These are phyloP conservation scores for Penicillium manginii DNA, from an alignment of 495 filamentous ascomycete species.

Conservation along the genomic window DNA sequence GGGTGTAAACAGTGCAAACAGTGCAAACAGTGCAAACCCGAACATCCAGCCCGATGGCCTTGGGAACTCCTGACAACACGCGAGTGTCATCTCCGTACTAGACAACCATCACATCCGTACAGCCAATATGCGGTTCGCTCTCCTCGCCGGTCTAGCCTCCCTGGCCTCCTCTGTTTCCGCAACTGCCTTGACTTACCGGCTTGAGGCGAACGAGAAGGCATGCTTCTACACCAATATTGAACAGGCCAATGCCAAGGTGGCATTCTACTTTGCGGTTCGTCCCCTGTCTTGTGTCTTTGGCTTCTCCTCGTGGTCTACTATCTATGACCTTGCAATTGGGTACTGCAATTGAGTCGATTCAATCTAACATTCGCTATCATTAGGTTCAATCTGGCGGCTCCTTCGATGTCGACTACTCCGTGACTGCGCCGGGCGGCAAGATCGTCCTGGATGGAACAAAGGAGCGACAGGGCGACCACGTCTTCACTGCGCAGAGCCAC, in stretches of 20 bases:
- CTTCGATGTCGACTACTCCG: slow-evolving; percentile 93
- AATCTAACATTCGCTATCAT: neutral
- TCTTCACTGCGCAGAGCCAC: slow-evolving; percentile 91
- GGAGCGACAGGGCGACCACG: slow-evolving; percentile 96
- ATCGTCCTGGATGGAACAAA: slow-evolving; percentile 85
- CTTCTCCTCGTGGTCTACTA: no score
- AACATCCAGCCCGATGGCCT: slow-evolving; percentile 43
- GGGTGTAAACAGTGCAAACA: slow-evolving; percentile 48
- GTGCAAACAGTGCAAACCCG: slow-evolving; percentile 17
- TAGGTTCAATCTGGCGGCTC: slow-evolving; percentile 96
- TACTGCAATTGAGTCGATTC: neutral
- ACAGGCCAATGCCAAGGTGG: slow-evolving; percentile 75
- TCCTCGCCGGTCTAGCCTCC: slow-evolving; percentile 62
- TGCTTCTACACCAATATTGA: slow-evolving; percentile 90
- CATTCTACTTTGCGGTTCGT: slow-evolving; percentile 97
- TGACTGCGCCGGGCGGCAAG: slow-evolving; percentile 80
- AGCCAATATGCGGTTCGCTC: slow-evolving; percentile 45
- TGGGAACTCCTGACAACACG: slow-evolving; percentile 34
- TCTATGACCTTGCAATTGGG: neutral
- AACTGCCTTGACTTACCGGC: slow-evolving; percentile 94
- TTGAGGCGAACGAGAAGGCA: slow-evolving; percentile 86
- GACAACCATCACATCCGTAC: slow-evolving; percentile 1
- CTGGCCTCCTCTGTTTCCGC: slow-evolving; percentile 64
- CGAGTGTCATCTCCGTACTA: slow-evolving; percentile 15
- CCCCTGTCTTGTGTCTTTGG: neutral